phyloP scores from a whole-genome alignment of 2,329 filamentous ascomycete species.

The Aspergillus candidus region DNA sequence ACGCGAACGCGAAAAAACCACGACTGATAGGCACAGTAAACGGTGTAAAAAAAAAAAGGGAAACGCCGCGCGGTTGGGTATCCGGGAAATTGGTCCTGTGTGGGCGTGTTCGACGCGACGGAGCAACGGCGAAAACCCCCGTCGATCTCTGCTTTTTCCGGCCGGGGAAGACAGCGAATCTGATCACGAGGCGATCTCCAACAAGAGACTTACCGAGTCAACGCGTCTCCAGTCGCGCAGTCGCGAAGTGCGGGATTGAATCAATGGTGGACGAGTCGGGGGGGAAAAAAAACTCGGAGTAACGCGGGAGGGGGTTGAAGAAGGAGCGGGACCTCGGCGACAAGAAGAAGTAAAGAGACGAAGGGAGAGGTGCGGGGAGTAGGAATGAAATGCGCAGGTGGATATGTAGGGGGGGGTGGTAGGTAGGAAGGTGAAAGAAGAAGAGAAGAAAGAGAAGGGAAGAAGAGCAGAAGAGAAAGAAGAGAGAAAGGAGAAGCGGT shows the following conservation, averaged over 20 bases:
- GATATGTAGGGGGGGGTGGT: background rate
- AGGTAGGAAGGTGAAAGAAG: constrained; percentile 9
- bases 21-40: background rate
- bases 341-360: constrained; percentile 8
- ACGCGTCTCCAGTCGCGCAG: constrained; percentile 21
- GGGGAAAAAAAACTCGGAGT: background rate
- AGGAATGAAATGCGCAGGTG: constrained; percentile 5
- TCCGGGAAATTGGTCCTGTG: background rate
- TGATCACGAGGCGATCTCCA: too few relatives aligned
- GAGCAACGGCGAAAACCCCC: background rate
- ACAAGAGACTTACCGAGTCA: constrained; percentile 11
- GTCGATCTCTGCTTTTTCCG: too few relatives aligned
- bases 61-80: background rate
- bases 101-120: background rate
- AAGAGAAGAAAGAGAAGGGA: constrained; percentile 14
- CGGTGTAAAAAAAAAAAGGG: background rate
- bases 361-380: constrained; percentile 6
- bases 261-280: too few relatives aligned
- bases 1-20: background rate
- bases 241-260: background rate
- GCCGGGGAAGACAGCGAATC: too few relatives aligned
- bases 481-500: constrained; percentile 33
- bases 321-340: constrained; percentile 2
- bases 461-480: constrained; percentile 8
- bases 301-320: constrained; percentile 3